These are phyloP conservation scores for Rutidosis leptorrhynchoides DNA, from an alignment of 129 eudicot species.

Conservation along the genomic window DNA sequence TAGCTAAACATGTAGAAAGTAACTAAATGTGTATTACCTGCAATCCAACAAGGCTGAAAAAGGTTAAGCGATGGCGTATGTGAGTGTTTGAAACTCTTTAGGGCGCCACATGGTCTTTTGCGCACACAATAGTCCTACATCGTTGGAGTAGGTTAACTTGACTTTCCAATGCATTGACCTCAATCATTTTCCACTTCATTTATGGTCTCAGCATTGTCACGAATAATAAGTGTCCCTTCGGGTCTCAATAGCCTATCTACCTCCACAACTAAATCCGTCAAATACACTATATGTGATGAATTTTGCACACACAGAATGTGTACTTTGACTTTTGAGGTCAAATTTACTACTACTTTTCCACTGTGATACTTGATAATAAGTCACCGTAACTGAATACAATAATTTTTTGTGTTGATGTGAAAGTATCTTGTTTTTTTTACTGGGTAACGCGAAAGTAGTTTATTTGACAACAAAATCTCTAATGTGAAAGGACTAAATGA, in stretches of 20 bases:
- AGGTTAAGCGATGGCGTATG: conserved; percentile 50
- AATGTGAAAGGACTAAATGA: no score
- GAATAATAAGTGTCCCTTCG: conserved; percentile 78
- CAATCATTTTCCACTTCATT: conserved; percentile 55
- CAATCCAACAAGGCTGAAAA: conserved; percentile 1
- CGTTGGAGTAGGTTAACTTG: conserved; percentile 64
- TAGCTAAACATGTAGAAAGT: background rate
- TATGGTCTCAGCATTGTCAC: conserved; percentile 58
- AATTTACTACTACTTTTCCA: background rate
- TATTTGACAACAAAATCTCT: no score
- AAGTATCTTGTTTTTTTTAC: no score
- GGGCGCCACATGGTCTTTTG: conserved; percentile 90
- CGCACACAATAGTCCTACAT: conserved; percentile 69
- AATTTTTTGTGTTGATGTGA: no score
- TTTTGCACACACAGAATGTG: background rate
- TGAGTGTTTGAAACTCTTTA: conserved; percentile 46
- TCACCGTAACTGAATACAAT: no score
- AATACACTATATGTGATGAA: background rate
- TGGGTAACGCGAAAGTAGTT: no score
- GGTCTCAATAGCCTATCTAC: conserved; percentile 89
- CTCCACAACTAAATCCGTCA: conserved; percentile 60
- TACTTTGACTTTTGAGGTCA: background rate
- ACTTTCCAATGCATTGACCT: conserved; percentile 83
- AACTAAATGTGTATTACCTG: background rate
- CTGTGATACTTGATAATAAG: background rate